phyloP scores from a whole-genome alignment of 345 rosid species.

The Populus euphratica region DNA sequence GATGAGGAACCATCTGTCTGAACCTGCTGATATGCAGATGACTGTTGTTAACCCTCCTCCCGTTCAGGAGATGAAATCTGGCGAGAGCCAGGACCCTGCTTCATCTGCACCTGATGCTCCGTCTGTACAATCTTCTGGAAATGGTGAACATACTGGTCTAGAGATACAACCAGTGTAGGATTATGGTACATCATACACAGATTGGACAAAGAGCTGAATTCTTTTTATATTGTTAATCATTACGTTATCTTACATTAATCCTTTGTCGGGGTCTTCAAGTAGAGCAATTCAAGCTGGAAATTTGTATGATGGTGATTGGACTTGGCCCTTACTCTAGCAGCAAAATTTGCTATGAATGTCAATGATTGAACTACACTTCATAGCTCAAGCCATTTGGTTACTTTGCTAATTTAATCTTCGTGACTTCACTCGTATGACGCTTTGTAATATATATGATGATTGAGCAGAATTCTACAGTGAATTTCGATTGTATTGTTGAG shows the following conservation, averaged over 20 bases:
- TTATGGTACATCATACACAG: background rate
- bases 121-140: conserved; percentile 38
- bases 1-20: conserved; percentile 78
- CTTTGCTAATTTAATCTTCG: background rate
- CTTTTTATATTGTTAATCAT: background rate
- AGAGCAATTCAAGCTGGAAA: background rate
- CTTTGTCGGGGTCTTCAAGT: background rate
- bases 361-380: background rate
- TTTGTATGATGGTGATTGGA: too few species aligned
- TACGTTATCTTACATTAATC: background rate
- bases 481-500: background rate
- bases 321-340: too few species aligned
- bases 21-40: conserved; percentile 30
- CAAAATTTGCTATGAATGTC: too few species aligned
- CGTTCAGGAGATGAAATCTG: conserved; percentile 63
- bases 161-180: conserved; percentile 55
- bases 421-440: background rate
- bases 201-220: background rate
- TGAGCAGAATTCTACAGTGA: background rate
- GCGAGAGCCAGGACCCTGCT: conserved; percentile 28
- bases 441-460: background rate
- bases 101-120: background rate
- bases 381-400: background rate
- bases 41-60: conserved; percentile 73
- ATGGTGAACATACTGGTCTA: conserved; percentile 35